phyloP scores from a whole-genome alignment of 192 early-diverging fungal genomes.

The Backusella luteola region DNA sequence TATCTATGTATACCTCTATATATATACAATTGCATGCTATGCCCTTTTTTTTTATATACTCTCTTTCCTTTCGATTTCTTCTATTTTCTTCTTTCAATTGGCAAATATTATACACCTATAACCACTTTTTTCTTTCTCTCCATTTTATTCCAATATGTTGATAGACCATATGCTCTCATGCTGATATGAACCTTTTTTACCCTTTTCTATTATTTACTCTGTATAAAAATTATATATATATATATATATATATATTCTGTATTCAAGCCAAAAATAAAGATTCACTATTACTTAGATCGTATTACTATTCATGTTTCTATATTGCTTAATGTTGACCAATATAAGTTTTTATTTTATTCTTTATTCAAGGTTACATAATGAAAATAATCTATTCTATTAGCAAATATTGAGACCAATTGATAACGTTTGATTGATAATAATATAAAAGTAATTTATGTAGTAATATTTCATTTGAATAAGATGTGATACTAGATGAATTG shows the following conservation, averaged over 20 bases:
- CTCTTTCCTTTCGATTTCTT: not conserved
- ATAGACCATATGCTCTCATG: not conserved
- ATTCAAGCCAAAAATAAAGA: not conserved
- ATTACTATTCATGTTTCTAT: not conserved
- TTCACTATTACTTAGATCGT: not conserved
- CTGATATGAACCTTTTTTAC: not conserved
- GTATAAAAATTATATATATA: not conserved
- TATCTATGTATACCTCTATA: not conserved
- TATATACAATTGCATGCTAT: slow-evolving; percentile 3
- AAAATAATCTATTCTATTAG: no score
- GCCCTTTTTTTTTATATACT: not conserved
- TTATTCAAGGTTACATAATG: not conserved
- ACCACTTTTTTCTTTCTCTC: not conserved
- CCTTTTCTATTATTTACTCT: not conserved
- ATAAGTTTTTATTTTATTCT: not conserved
- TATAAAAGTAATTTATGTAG: no score
- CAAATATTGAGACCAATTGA: no score
- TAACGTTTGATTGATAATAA: no score
- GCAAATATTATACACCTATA: not conserved
- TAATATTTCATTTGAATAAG: no score
- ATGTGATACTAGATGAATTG: no score
- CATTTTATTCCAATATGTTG: not conserved
- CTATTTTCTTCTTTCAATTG: not conserved
- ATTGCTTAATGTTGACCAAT: not conserved
- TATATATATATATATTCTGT: not conserved